Conservation (phyloP, 345 rosid species). For the Syzygium oleosum region DNA sequence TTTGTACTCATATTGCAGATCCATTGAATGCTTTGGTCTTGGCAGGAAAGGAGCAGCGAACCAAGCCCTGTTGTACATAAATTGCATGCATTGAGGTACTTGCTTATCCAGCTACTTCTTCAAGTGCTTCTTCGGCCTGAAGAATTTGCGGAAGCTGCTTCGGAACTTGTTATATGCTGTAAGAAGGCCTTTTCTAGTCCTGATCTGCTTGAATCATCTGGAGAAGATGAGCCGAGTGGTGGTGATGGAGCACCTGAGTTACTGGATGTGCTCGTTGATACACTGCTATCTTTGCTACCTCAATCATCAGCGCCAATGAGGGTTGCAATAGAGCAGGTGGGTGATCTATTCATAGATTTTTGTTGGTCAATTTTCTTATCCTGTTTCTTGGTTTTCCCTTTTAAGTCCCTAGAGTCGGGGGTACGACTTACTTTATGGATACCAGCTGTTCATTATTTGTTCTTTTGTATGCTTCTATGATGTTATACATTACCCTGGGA, state of each 20-base stretch:
- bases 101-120: conserved; percentile 76
- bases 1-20: neutral
- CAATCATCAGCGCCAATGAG: conserved; percentile 90
- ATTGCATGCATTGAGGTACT: conserved; percentile 61
- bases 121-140: conserved; percentile 87
- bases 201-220: conserved; percentile 44
- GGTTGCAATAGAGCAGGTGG: conserved; percentile 83
- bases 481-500: neutral
- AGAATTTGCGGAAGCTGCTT: conserved; percentile 66
- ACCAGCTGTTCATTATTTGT: neutral
- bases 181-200: conserved; percentile 59
- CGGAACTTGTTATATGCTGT: conserved; percentile 80
- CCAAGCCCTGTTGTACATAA: conserved; percentile 32
- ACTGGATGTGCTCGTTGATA: conserved; percentile 88
- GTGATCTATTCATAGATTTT: neutral
- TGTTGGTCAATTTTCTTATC: neutral
- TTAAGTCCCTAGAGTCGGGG: neutral
- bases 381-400: neutral
- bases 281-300: conserved; percentile 79
- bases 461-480: neutral
- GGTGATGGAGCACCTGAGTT: conserved; percentile 52
- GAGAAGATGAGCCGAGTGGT: conserved; percentile 49
- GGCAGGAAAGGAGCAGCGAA: conserved; percentile 67
- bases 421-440: neutral
- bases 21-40: conserved; percentile 6